Evolutionary conservation across 2,329 filamentous ascomycete genomes (phyloP).

Genomic region (Colletotrichum tropicicola): DNA sequence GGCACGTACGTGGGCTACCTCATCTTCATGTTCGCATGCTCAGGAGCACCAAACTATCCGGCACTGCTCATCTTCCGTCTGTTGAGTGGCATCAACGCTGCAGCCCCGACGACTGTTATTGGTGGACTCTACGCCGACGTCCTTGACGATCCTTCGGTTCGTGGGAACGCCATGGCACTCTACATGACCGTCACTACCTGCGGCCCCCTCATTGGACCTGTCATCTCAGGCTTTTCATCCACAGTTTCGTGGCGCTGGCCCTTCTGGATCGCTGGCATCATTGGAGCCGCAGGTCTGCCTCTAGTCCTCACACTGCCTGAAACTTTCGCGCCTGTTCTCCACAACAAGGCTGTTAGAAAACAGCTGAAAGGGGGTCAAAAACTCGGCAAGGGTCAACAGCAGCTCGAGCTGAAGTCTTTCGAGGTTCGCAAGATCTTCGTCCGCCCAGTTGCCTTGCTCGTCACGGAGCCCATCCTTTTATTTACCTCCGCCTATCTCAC

Average conservation of each 20-base stretch:
- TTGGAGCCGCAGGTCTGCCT: constrained; percentile 39
- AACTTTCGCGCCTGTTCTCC: constrained; percentile 59
- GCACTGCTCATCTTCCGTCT: constrained; percentile 53
- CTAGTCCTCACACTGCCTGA: constrained; percentile 50
- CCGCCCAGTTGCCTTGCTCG: constrained; percentile 56
- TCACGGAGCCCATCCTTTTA: constrained; percentile 59
- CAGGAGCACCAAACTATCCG: constrained; percentile 51
- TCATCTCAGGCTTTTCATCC: constrained; percentile 60
- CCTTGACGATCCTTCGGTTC: constrained; percentile 40
- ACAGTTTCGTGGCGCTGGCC: constrained; percentile 52
- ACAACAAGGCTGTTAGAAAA: constrained; percentile 56
- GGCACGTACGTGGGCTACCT: constrained; percentile 44
- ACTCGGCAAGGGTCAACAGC: constrained; percentile 41
- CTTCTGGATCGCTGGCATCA: constrained; percentile 48
- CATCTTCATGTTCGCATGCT: constrained; percentile 44
- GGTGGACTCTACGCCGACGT: constrained; percentile 44
- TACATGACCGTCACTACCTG: constrained; percentile 45
- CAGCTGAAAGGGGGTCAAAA: constrained; percentile 51
- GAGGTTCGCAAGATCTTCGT: constrained; percentile 56
- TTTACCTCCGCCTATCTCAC: constrained; percentile 58
- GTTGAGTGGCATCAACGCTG: constrained; percentile 42
- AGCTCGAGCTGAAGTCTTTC: constrained; percentile 43
- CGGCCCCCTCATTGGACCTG: constrained; percentile 55
- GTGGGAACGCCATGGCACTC: constrained; percentile 43
- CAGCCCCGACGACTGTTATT: constrained; percentile 44